A percentile compares a stretch with the other conserved stretches of the same genome.
Evolutionary conservation across 345 rosid species (phyloP).

Genomic region (Populus ilicifolia): DNA sequence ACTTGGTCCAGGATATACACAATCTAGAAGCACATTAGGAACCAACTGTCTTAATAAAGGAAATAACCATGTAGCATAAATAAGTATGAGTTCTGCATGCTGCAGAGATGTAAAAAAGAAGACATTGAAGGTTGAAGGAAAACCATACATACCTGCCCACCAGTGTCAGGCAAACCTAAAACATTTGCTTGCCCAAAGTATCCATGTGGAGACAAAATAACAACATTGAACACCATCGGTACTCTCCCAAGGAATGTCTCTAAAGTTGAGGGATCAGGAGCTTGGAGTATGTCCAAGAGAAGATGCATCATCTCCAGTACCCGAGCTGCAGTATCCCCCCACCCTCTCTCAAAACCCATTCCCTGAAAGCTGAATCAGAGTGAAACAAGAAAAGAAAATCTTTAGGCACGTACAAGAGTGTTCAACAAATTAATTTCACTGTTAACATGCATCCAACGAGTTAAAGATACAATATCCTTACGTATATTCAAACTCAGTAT

Average conservation of each 20-base stretch:
- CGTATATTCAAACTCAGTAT: constrained; percentile 69
- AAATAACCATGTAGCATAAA: neutral
- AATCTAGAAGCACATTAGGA: constrained; percentile 42
- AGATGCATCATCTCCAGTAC: constrained; percentile 80
- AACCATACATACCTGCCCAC: constrained; percentile 69
- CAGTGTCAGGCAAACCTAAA: constrained; percentile 96
- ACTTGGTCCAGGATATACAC: constrained; percentile 98
- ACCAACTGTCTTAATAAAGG: neutral
- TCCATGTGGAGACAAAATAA: constrained; percentile 93
- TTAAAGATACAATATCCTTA: constrained; percentile 21
- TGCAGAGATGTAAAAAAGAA: neutral
- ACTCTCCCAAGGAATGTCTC: constrained; percentile 93
- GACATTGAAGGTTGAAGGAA: neutral
- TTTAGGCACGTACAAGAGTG: neutral
- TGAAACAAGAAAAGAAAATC: neutral
- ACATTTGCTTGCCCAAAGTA: constrained; percentile 99
- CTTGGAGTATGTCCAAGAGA: constrained; percentile 86
- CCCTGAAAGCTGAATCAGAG: constrained; percentile 58
- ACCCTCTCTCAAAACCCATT: constrained; percentile 97
- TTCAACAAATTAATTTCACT: neutral
- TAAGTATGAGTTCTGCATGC: neutral
- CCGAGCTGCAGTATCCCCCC: constrained; percentile 89
- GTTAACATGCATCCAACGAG: neutral
- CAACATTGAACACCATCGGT: constrained; percentile 95
- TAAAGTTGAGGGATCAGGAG: constrained; percentile 88